Percentiles rank a stretch among this genome's conserved stretches.
phyloP scores from a whole-genome alignment of 2,329 filamentous ascomycete genomes.

The Epichloe baconii region DNA sequence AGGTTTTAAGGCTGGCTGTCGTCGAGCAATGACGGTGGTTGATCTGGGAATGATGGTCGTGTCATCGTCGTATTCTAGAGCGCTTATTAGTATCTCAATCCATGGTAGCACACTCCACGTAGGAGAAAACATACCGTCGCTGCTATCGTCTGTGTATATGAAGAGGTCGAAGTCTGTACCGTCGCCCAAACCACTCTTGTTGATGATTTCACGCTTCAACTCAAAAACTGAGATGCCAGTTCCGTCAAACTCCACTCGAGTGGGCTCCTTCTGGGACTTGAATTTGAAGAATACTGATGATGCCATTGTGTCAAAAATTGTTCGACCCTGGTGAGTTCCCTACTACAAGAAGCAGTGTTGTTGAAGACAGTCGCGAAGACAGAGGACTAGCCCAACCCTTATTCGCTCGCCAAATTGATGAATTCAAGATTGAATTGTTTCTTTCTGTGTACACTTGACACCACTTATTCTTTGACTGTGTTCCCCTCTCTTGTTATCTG shows the following conservation, averaged over 20 bases:
- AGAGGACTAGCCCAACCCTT: neutral
- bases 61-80: conserved; percentile 86
- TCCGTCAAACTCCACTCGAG: conserved; percentile 90
- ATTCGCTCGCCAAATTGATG: conserved; percentile 1
- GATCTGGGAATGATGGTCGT: conserved; percentile 94
- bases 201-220: conserved; percentile 96
- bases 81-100: conserved; percentile 15
- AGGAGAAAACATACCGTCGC: conserved; percentile 54
- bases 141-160: conserved; percentile 85
- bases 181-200: conserved; percentile 83
- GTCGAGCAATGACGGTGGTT: conserved; percentile 80
- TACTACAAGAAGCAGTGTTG: conserved; percentile 13
- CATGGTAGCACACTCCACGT: neutral
- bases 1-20: conserved; percentile 69
- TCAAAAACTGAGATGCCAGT: conserved; percentile 98
- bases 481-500: neutral
- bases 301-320: conserved; percentile 50
- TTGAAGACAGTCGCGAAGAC: conserved; percentile 6
- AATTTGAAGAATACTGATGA: conserved; percentile 99
- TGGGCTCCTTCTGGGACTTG: conserved; percentile 95
- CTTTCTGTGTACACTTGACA: conserved; percentile 6
- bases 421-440: conserved; percentile 6
- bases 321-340: conserved; percentile 10
- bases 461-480: conserved; percentile 2
- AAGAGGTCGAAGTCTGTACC: conserved; percentile 92